Evolutionary conservation across 371 early-diverging fungal species (phyloP).

Genomic region (Mucor irregularis): DNA sequence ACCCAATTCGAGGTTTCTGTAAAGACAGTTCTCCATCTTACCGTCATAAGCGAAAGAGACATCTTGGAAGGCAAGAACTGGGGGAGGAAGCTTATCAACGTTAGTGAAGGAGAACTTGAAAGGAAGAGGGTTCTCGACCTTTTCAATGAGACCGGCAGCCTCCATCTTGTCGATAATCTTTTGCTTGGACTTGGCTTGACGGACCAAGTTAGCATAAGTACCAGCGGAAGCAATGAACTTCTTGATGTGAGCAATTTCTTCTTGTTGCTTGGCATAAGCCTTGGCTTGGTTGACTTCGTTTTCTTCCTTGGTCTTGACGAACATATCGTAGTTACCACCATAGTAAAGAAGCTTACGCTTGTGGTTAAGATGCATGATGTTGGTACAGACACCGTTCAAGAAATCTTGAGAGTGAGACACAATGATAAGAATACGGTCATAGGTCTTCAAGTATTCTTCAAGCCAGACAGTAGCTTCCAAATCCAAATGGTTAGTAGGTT

Average conservation of each 20-base stretch:
- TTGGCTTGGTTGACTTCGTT: conserved; percentile 96
- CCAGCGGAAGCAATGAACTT: conserved; percentile 98
- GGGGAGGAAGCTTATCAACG: conserved; percentile 93
- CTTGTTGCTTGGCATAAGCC: conserved; percentile 97
- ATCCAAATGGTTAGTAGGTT: conserved; percentile 98
- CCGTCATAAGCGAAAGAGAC: conserved; percentile 92
- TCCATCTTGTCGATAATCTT: conserved; percentile 99
- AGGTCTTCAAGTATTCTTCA: conserved; percentile 93
- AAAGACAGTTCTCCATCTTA: conserved; percentile 76
- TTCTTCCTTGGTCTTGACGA: conserved; percentile 92
- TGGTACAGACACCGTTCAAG: conserved; percentile 96
- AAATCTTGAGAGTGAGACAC: conserved; percentile 99
- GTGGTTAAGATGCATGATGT: conserved; percentile 89
- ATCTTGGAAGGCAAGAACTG: conserved; percentile 92
- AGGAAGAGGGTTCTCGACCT: conserved; percentile 72
- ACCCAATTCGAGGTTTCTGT: conserved; percentile 88
- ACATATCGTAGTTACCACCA: conserved; percentile 98
- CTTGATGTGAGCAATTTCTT: conserved; percentile 98
- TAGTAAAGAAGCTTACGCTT: conserved; percentile 92
- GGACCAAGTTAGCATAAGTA: conserved; percentile 98
- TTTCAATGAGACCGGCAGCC: conserved; percentile 95
- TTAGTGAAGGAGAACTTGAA: conserved; percentile 91
- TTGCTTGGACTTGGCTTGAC: conserved; percentile 98
- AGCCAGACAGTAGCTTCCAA: conserved; percentile 98
- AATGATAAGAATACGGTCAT: conserved; percentile 93